Conservation (phyloP, 768 basidiomycete genomes). For the Erythrobasidium yunnanense region DNA sequence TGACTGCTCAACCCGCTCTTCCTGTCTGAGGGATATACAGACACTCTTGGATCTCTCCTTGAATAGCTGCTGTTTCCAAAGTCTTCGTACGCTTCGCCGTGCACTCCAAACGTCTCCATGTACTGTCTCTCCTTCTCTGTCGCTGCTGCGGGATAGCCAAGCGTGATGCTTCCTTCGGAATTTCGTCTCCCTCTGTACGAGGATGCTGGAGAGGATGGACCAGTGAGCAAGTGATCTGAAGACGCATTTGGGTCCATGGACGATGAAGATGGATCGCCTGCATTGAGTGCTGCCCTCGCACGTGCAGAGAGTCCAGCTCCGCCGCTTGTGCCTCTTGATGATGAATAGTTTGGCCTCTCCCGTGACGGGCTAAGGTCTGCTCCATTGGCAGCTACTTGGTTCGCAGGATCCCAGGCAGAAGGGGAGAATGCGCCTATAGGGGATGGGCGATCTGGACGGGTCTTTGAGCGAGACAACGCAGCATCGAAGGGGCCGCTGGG, state of each 20-base stretch:
- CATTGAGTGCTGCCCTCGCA: conserved; percentile 5
- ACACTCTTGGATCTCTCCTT: conserved; percentile 3
- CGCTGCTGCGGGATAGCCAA: conserved; percentile 6
- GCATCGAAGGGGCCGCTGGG: conserved; percentile 23
- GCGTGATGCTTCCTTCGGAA: neutral
- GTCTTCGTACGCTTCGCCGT: conserved; percentile 18
- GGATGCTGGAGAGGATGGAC: neutral
- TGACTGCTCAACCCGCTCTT: conserved; percentile 8
- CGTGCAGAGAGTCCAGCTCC: conserved; percentile 12
- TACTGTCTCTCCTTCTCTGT: conserved; percentile 12
- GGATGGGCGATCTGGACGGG: neutral
- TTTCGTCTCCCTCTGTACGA: neutral
- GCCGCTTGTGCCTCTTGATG: neutral
- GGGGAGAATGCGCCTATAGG: conserved; percentile 25
- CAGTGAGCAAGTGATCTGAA: conserved; percentile 6
- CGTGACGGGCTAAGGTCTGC: neutral
- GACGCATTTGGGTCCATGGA: neutral
- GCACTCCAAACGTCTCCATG: conserved; percentile 20
- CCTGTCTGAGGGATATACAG: neutral
- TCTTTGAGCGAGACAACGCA: conserved; percentile 5
- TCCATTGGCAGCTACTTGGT: neutral
- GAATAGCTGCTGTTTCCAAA: conserved; percentile 17
- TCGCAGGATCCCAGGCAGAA: neutral
- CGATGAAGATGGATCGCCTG: neutral
- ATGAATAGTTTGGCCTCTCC: no score